Conservation (phyloP, 495 filamentous ascomycete species). For the Podospora anserina region DNA sequence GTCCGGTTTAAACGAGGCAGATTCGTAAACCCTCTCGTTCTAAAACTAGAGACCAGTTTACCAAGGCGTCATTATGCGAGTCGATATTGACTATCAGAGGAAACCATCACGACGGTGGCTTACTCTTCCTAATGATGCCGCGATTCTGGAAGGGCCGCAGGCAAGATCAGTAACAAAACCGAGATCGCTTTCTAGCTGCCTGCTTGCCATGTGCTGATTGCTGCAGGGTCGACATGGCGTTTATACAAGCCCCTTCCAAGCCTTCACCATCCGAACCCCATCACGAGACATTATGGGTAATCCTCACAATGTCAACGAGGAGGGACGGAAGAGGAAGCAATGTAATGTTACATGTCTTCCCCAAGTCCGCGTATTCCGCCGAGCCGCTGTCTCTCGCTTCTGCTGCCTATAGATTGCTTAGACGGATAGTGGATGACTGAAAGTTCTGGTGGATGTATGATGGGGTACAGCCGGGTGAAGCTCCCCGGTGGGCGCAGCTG, state of each 20-base stretch:
- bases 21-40: background rate
- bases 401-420: background rate
- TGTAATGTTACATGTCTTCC: slow-evolving; percentile 6
- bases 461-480: background rate
- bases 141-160: background rate
- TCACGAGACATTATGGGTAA: background rate
- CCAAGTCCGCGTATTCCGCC: background rate
- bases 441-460: background rate
- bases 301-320: background rate
- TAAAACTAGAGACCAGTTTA: background rate
- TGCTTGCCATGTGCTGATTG: background rate
- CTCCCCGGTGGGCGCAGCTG: background rate
- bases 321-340: background rate
- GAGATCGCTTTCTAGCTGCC: background rate
- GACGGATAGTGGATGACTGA: background rate
- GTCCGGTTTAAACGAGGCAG: background rate
- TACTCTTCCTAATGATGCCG: background rate
- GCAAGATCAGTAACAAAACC: background rate
- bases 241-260: background rate
- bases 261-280: background rate
- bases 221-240: background rate
- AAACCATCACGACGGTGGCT: background rate
- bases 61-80: background rate
- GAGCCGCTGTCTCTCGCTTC: slow-evolving; percentile 4
- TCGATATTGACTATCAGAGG: background rate